Percentiles rank a stretch among this genome's conserved stretches.
These are phyloP conservation scores for Carex scoparia DNA, from an alignment of 176 grass and related monocot genomes.

Conservation along the genomic window DNA sequence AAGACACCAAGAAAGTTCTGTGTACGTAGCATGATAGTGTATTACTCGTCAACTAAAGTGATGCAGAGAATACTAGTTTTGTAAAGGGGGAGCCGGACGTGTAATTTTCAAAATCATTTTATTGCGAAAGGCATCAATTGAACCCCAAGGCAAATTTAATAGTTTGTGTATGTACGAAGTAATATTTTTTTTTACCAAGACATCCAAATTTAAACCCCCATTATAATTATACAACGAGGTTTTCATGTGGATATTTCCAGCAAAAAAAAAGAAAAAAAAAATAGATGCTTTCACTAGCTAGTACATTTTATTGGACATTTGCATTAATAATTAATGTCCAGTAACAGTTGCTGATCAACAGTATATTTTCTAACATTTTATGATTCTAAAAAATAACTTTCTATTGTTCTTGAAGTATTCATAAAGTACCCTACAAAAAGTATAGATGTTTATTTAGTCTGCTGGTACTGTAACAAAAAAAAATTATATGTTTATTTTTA, in stretches of 20 bases:
- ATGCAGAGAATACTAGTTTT: constrained; percentile 2
- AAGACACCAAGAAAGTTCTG: not conserved
- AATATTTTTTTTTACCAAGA: no score
- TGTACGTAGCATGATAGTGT: not conserved
- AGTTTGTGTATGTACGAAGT: no score
- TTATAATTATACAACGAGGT: not conserved
- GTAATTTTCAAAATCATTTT: not conserved
- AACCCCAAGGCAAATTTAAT: no score
- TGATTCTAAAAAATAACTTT: not conserved
- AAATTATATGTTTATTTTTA: not conserved
- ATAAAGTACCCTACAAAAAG: no score
- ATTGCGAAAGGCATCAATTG: not conserved
- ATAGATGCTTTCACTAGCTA: not conserved
- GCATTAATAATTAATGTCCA: not conserved
- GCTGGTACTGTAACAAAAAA: no score
- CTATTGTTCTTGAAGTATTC: not conserved
- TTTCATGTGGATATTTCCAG: not conserved
- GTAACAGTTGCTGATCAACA: not conserved
- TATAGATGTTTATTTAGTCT: no score
- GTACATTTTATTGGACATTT: not conserved
- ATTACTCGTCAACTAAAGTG: constrained; percentile 1
- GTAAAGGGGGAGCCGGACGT: not conserved
- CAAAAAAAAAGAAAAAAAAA: not conserved
- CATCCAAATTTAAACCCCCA: not conserved
- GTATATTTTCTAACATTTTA: not conserved